Percentiles rank a stretch among this genome's conserved stretches.
These are phyloP conservation scores for Microbotryomycetes sp. DNA, from an alignment of 1,284 basidiomycete species.

Conservation along the genomic window DNA sequence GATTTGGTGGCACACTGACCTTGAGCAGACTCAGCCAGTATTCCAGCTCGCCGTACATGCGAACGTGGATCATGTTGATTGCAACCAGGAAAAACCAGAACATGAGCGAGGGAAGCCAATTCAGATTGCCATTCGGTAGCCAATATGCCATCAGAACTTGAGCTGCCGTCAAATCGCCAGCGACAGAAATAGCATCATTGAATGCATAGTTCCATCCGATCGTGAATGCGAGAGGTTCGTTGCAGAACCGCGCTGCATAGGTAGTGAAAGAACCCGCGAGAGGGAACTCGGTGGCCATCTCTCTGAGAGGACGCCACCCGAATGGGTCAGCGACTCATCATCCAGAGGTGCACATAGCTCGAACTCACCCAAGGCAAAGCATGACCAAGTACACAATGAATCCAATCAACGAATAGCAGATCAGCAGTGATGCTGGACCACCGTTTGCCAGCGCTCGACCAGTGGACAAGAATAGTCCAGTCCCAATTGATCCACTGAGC, in stretches of 20 bases:
- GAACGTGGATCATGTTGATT: conserved; percentile 23
- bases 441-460: conserved; percentile 8
- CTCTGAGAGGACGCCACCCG: conserved; percentile 3
- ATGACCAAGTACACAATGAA: conserved; percentile 23
- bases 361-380: conserved; percentile 15
- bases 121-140: conserved; percentile 10
- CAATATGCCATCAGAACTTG: conserved; percentile 39
- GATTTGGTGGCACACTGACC: neutral
- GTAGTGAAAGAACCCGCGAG: conserved; percentile 17
- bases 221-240: conserved; percentile 19
- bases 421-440: conserved; percentile 16
- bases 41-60: conserved; percentile 16
- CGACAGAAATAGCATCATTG: conserved; percentile 39
- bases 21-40: neutral
- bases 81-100: conserved; percentile 24
- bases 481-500: conserved; percentile 26
- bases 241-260: conserved; percentile 17
- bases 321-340: neutral
- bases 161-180: conserved; percentile 39
- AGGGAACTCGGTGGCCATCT: conserved; percentile 27
- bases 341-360: neutral
- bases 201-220: conserved; percentile 24
- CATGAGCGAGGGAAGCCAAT: conserved; percentile 18
- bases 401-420: conserved; percentile 26
- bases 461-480: conserved; percentile 9